Evolutionary conservation across 169 alveolate genomes (phyloP).

Genomic region (Toxoplasma gondii): DNA sequence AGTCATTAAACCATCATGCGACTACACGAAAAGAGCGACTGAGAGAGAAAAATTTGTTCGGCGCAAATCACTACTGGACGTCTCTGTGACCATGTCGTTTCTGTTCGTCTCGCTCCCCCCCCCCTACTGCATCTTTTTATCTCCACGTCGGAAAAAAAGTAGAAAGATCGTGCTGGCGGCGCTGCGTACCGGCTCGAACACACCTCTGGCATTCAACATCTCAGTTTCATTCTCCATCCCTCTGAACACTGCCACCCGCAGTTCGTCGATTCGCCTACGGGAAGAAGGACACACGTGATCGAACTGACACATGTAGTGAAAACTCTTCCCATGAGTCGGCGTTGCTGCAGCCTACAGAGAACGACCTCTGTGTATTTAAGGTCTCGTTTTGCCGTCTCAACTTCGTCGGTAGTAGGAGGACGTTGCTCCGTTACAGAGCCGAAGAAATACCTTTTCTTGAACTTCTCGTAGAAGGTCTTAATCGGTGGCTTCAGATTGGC

Average conservation of each 20-base stretch:
- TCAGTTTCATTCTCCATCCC: neutral
- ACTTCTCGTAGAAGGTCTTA: neutral
- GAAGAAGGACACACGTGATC: neutral
- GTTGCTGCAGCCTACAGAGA: neutral
- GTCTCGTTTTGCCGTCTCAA: neutral
- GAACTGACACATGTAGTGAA: neutral
- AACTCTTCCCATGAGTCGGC: neutral
- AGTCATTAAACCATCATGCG: no score
- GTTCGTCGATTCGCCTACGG: neutral
- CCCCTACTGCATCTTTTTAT: no score
- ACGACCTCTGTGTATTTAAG: neutral
- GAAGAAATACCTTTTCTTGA: neutral
- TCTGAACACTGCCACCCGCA: neutral
- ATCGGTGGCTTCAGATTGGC: constrained; percentile 14
- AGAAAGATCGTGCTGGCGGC: no score
- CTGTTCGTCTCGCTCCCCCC: no score
- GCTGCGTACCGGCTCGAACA: neutral
- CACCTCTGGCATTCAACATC: neutral
- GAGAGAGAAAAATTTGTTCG: no score
- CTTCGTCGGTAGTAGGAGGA: no score
- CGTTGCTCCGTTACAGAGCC: no score
- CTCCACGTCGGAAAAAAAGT: neutral
- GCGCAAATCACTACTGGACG: no score
- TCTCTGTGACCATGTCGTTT: no score
- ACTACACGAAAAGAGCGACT: no score